A percentile compares a stretch with the other conserved stretches of the same genome.
Evolutionary conservation across 192 early-diverging fungal species (phyloP).

Genomic region (Backusella australiensis): DNA sequence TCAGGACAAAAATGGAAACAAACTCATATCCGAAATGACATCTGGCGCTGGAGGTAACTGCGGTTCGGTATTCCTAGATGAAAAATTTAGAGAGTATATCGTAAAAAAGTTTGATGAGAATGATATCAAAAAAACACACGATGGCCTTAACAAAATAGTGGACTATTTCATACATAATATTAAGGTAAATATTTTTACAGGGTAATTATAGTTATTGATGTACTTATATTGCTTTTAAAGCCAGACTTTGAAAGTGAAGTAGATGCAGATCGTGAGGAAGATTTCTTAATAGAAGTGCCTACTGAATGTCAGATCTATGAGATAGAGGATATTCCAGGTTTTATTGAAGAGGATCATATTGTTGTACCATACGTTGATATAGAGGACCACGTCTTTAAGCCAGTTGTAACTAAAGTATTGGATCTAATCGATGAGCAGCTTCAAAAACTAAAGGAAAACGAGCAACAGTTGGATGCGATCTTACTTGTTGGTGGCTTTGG

Average conservation of each 20-base stretch:
- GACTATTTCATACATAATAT: slow-evolving; percentile 37
- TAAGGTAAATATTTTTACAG: slow-evolving; percentile 25
- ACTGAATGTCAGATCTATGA: slow-evolving; percentile 29
- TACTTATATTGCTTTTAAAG: slow-evolving; percentile 8
- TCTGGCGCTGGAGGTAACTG: slow-evolving; percentile 40
- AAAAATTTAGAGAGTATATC: slow-evolving; percentile 31
- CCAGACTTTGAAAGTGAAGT: slow-evolving; percentile 43
- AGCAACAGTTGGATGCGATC: slow-evolving; percentile 38
- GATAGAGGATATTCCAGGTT: slow-evolving; percentile 38
- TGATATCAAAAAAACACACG: slow-evolving; percentile 30
- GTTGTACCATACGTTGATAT: slow-evolving; percentile 46
- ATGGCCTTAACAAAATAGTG: slow-evolving; percentile 35
- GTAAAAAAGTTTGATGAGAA: slow-evolving; percentile 34
- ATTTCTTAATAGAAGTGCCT: slow-evolving; percentile 41
- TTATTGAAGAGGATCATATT: slow-evolving; percentile 44
- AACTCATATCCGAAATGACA: slow-evolving; percentile 39
- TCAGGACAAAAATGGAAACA: slow-evolving; percentile 5
- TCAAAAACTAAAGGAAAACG: slow-evolving; percentile 33
- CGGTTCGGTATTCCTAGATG: slow-evolving; percentile 45
- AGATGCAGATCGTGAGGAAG: slow-evolving; percentile 26
- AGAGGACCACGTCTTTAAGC: slow-evolving; percentile 46
- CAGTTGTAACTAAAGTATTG: slow-evolving; percentile 44
- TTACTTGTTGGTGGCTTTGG: slow-evolving; percentile 56
- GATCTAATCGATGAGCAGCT: slow-evolving; percentile 46
- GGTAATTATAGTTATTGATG: not conserved